Conservation (phyloP, 176 grass and related monocot species). For the Carex myosuroides region DNA sequence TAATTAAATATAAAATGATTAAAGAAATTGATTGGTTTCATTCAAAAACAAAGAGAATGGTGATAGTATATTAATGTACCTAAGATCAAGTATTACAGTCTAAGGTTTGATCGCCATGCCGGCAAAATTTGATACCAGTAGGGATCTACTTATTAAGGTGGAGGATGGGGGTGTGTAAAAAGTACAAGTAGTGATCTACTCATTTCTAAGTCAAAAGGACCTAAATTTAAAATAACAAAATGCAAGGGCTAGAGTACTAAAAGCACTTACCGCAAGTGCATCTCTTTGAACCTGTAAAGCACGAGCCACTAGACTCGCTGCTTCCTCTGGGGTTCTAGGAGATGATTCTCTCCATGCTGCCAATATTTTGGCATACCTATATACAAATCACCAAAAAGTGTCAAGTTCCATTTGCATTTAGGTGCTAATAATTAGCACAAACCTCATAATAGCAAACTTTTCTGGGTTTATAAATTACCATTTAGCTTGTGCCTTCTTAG, state of each 20-base stretch:
- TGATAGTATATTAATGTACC: not conserved
- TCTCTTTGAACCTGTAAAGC: not conserved
- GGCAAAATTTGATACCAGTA: not conserved
- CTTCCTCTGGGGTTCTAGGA: constrained; percentile 34
- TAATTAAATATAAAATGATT: not conserved
- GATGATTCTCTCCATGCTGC: constrained; percentile 32
- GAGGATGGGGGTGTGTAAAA: not conserved
- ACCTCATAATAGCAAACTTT: not conserved
- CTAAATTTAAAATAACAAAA: not conserved
- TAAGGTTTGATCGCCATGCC: not conserved
- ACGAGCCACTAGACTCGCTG: constrained; percentile 23
- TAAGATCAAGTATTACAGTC: not conserved
- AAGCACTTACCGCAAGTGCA: not conserved
- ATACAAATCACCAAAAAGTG: not conserved
- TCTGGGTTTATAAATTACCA: not conserved
- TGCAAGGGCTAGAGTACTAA: not conserved
- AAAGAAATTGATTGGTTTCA: not conserved
- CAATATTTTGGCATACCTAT: constrained; percentile 46
- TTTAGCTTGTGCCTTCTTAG: not conserved
- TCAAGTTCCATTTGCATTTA: not conserved
- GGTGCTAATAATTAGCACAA: not conserved
- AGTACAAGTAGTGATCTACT: not conserved
- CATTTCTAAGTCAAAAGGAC: not conserved
- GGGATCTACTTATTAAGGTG: not conserved
- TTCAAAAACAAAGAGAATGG: not conserved